These are phyloP conservation scores for Chaetomium fimeti DNA, from an alignment of 495 filamentous ascomycete species.

Conservation along the genomic window DNA sequence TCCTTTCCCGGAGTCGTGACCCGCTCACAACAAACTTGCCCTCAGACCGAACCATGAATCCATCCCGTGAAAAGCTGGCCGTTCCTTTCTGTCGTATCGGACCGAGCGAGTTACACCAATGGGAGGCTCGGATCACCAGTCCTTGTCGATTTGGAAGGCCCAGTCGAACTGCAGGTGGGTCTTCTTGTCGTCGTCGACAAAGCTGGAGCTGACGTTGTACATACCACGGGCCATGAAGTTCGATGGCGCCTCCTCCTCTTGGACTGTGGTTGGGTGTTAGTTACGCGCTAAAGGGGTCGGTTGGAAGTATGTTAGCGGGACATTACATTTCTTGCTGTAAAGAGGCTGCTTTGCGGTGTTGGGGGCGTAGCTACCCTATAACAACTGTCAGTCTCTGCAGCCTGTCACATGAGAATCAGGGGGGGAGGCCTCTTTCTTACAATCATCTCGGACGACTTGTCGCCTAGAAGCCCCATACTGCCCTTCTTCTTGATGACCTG, in stretches of 20 bases:
- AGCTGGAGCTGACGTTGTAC: conserved; percentile 81
- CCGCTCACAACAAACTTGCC: background rate
- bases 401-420: background rate
- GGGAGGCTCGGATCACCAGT: conserved; percentile 60
- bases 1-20: background rate
- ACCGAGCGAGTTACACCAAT: background rate
- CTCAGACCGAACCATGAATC: background rate
- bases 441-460: conserved; percentile 96
- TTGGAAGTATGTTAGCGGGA: background rate
- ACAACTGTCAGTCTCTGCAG: background rate
- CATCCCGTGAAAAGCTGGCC: background rate
- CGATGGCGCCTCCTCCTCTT: conserved; percentile 81
- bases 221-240: conserved; percentile 84
- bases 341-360: conserved; percentile 78
- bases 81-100: background rate
- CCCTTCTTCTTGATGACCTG: conserved; percentile 88
- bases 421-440: conserved; percentile 51
- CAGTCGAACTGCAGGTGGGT: conserved; percentile 86
- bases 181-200: conserved; percentile 88
- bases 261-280: conserved; percentile 57
- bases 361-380: conserved; percentile 78
- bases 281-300: background rate
- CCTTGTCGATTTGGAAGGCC: conserved; percentile 92
- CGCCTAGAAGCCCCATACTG: conserved; percentile 61
- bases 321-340: conserved; percentile 84